phyloP scores from a whole-genome alignment of 768 basidiomycete genomes.

The Suillus paluster region DNA sequence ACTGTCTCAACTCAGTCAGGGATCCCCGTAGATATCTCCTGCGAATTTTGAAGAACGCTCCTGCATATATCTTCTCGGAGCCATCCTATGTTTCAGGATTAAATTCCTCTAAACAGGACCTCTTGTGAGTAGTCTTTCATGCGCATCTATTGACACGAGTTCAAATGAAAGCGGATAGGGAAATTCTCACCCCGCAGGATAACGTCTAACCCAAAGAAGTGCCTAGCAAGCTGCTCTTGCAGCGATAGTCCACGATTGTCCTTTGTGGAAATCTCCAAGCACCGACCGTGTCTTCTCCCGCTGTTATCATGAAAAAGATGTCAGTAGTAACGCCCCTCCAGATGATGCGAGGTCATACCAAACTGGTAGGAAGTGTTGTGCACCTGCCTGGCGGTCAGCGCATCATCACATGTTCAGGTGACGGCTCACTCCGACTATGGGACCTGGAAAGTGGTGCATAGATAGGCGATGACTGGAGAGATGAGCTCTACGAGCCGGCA shows the following conservation, averaged over 20 bases:
- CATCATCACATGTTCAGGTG: not conserved
- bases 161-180: no score
- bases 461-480: not conserved
- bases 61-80: not conserved
- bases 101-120: no score
- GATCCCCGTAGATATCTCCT: not conserved
- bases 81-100: no score
- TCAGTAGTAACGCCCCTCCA: not conserved
- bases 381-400: not conserved
- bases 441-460: not conserved
- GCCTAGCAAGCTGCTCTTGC: not conserved
- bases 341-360: not conserved
- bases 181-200: not conserved
- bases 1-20: not conserved
- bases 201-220: not conserved
- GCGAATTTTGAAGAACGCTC: not conserved
- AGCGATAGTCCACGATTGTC: not conserved
- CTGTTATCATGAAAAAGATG: not conserved
- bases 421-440: not conserved
- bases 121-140: no score
- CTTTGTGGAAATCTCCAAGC: not conserved
- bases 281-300: not conserved
- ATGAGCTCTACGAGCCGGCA: not conserved
- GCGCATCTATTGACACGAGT: no score
- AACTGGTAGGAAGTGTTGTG: not conserved